These are phyloP conservation scores for Syzygium aqueum DNA, from an alignment of 345 rosid genomes.

Conservation along the genomic window DNA sequence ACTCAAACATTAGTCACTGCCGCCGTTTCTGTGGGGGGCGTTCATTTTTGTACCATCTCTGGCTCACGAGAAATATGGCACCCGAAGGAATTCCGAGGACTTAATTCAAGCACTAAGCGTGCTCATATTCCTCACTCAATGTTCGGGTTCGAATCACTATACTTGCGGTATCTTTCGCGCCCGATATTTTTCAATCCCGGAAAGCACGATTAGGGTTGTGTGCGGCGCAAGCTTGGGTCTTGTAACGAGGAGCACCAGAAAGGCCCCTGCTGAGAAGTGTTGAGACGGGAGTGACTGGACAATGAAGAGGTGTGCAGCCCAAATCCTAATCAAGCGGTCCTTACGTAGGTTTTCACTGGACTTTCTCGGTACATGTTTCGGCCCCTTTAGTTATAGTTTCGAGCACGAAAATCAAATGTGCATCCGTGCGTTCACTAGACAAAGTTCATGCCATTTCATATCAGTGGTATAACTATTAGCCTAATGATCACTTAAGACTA, in stretches of 20 bases:
- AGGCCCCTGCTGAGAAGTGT: not conserved
- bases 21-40: fast-evolving
- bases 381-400: not conserved
- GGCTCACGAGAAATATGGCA: not conserved
- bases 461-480: not conserved
- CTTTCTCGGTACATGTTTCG: not conserved
- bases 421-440: not conserved
- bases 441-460: not conserved
- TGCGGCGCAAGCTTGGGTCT: not conserved
- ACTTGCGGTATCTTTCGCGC: too few species aligned
- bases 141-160: not conserved
- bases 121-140: not conserved
- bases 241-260: not conserved
- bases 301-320: not conserved
- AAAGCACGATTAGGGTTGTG: not conserved
- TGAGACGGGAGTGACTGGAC: not conserved
- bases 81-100: not conserved
- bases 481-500: not conserved
- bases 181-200: too few species aligned
- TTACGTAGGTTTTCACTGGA: too few species aligned
- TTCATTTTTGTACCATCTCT: not conserved
- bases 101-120: not conserved
- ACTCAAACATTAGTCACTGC: not conserved
- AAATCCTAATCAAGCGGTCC: not conserved
- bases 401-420: not conserved